Evolutionary conservation across 2,329 filamentous ascomycete species (phyloP), one percentile per base, ranked within the genome.

Genomic region (Claviceps africana): DNA sequence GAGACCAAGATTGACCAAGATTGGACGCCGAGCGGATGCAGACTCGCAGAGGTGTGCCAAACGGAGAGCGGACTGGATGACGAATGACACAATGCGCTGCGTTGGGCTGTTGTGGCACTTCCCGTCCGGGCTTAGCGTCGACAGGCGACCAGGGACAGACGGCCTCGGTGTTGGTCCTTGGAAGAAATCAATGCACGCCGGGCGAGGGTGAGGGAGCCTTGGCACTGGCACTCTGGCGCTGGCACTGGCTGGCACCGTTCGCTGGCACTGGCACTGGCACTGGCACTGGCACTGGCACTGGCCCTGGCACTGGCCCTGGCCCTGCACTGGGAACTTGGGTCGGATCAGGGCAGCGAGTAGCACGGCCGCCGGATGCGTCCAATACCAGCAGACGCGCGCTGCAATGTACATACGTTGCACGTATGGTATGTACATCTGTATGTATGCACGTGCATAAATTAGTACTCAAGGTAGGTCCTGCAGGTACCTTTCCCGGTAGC

Each of bases 61-160:
- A 48, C 51, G 51, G 53, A 53, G 53, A 51, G 42, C 43, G 47
- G 46, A 50, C 43, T 40, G 49, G 43, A 52, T 50, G 51, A 51
- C 40, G 52, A 53, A 55, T 54, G 55, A 54, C 48, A 56, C 50
- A 53, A 52, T 51, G 31, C 35, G 53, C 53, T 52, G 53, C 47
- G 51, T 51, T 30, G 52, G 48, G 45, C 47, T 51, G 51, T 35
- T 45, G 51, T 56, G 47, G 50, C 52, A 57, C 55, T 47, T 49
- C 33, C 31, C 30, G 47, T 43, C 49, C 43, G 42, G 53, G 44
- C 53, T 52, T 47, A 45, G 53, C 48, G 52, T 52, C 45, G 39
- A 28, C 19, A 15, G 21, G 30, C 10, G 33, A 22, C 28, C 42
- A 45, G 15, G 40, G 30, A 39, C n/a, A 31, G 30, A 39, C n/a